phyloP scores from a whole-genome alignment of 495 filamentous ascomycete species.

The Neurospora intermedia region DNA sequence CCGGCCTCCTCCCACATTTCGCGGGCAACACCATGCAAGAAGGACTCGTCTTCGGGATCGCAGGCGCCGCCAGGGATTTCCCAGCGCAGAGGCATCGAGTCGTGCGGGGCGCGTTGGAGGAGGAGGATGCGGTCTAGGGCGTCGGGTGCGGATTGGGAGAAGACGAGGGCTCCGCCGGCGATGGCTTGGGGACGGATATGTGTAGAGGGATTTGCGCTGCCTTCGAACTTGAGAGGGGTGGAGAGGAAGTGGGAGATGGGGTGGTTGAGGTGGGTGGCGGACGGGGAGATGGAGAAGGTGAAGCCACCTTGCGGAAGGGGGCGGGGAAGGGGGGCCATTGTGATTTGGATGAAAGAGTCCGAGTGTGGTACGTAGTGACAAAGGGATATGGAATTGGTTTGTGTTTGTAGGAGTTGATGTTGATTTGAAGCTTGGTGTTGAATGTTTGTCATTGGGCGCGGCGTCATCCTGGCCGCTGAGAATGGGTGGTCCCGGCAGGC shows the following conservation, averaged over 20 bases:
- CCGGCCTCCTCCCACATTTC: constrained; percentile 50
- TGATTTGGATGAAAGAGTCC: neutral
- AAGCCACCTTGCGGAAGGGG: constrained; percentile 10
- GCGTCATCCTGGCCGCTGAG: neutral
- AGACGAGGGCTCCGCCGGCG: constrained; percentile 29
- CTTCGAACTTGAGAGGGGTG: constrained; percentile 2
- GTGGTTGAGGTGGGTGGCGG: constrained; percentile 15
- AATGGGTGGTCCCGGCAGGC: neutral
- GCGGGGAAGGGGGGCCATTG: constrained; percentile 2
- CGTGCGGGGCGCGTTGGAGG: constrained; percentile 40
- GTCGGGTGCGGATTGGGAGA: constrained; percentile 11
- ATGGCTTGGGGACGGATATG: constrained; percentile 1
- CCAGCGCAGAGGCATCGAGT: constrained; percentile 40
- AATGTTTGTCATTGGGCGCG: neutral
- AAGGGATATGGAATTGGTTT: too few species aligned
- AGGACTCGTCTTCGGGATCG: constrained; percentile 36
- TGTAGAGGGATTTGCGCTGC: neutral
- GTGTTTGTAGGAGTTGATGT: too few species aligned
- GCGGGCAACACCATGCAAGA: constrained; percentile 37
- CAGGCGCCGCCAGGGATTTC: constrained; percentile 47
- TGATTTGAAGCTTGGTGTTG: too few species aligned
- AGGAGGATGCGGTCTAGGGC: constrained; percentile 29
- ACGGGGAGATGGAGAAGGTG: constrained; percentile 16
- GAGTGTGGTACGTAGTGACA: too few species aligned
- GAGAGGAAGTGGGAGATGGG: constrained; percentile 14